phyloP scores from a whole-genome alignment of 148 eudicot species.

The Rhododendron williamsianum region DNA sequence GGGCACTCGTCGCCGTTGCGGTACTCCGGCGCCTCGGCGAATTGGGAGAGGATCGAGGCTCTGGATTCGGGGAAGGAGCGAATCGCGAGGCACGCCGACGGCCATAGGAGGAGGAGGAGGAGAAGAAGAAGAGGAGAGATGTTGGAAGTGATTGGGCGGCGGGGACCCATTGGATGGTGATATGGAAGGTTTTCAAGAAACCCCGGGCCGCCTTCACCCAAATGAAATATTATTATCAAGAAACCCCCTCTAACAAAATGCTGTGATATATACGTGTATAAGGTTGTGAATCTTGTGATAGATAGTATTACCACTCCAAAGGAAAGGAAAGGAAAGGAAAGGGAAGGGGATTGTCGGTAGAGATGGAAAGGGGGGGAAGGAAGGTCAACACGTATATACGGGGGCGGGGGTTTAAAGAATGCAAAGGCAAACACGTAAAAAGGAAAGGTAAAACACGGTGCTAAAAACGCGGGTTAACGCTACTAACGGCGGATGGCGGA shows the following conservation, averaged over 20 bases:
- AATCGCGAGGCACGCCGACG: slow-evolving; percentile 24
- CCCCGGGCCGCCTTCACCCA: neutral
- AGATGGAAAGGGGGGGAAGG: neutral
- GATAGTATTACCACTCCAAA: neutral
- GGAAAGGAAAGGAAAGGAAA: neutral
- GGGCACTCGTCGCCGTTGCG: slow-evolving; percentile 49
- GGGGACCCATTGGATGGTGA: neutral
- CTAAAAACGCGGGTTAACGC: neutral
- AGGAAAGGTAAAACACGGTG: neutral
- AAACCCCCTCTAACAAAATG: neutral
- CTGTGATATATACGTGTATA: too few relatives aligned
- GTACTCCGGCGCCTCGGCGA: slow-evolving; percentile 62
- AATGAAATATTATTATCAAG: neutral
- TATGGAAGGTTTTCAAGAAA: neutral
- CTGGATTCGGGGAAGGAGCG: slow-evolving; percentile 29
- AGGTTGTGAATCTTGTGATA: too few relatives aligned
- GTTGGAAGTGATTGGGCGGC: neutral
- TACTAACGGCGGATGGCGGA: neutral
- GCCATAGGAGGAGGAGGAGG: neutral
- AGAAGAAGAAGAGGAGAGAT: neutral
- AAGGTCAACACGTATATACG: neutral
- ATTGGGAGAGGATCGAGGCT: slow-evolving; percentile 16
- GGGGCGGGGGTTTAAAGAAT: neutral
- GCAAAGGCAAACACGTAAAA: neutral
- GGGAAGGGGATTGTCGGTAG: neutral